phyloP scores from a whole-genome alignment of 1,139 yeast species.

The Zygoascus sp. region DNA sequence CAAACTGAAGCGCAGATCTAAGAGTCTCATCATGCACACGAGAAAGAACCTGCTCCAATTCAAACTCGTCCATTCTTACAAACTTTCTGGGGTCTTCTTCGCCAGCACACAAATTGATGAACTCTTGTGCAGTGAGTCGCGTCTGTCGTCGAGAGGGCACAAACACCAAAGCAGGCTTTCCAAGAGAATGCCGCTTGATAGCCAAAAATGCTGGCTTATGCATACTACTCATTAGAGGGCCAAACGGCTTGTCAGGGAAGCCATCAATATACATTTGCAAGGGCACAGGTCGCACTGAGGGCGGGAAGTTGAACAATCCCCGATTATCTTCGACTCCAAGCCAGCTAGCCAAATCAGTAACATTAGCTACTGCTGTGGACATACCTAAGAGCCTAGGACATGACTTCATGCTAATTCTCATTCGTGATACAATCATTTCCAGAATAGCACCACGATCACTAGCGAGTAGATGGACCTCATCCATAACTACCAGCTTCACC shows the following conservation, averaged over 20 bases:
- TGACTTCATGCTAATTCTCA: constrained; percentile 75
- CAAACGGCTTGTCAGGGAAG: constrained; percentile 86
- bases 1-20: constrained; percentile 79
- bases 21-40: constrained; percentile 87
- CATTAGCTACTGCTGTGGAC: constrained; percentile 97
- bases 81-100: constrained; percentile 91
- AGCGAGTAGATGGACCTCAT: constrained; percentile 93
- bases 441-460: constrained; percentile 97
- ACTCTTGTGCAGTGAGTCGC: constrained; percentile 85
- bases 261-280: constrained; percentile 97
- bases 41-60: constrained; percentile 56
- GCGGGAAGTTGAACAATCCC: constrained; percentile 90
- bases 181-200: constrained; percentile 89
- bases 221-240: constrained; percentile 97
- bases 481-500: constrained; percentile 91
- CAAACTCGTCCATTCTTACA: constrained; percentile 70
- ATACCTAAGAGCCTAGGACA: constrained; percentile 84
- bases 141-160: constrained; percentile 98
- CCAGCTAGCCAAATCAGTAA: constrained; percentile 98
- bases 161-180: constrained; percentile 86
- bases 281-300: constrained; percentile 96
- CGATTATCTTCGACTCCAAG: constrained; percentile 65
- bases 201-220: constrained; percentile 97
- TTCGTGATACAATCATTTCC: constrained; percentile 97
- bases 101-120: constrained; percentile 91